Evolutionary conservation across 1,284 basidiomycete species (phyloP).

Genomic region (Stereum hirsutum): DNA sequence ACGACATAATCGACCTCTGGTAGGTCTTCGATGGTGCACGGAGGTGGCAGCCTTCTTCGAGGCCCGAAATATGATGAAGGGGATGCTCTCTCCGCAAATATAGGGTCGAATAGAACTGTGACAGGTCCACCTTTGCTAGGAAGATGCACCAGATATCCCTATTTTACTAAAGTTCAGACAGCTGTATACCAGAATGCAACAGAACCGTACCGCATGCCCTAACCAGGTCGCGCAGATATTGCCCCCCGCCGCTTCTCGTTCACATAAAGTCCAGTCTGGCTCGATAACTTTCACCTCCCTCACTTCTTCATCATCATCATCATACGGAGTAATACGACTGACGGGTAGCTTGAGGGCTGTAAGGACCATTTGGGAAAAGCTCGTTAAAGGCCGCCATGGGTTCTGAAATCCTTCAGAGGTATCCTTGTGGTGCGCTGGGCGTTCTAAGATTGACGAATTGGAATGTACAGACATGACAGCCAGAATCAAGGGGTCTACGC

Average conservation of each 20-base stretch:
- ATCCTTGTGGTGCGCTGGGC: too few species aligned
- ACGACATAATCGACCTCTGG: conserved; percentile 24
- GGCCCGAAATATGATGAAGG: conserved; percentile 19
- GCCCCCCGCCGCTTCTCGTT: background rate
- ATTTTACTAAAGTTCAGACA: background rate
- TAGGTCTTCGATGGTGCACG: conserved; percentile 21
- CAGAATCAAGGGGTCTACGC: too few species aligned
- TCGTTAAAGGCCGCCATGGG: too few species aligned
- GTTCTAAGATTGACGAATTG: too few species aligned
- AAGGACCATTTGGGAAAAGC: too few species aligned
- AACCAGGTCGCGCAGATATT: conserved; percentile 22
- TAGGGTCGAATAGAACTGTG: conserved; percentile 25
- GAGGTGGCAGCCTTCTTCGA: conserved; percentile 19
- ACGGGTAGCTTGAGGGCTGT: too few species aligned
- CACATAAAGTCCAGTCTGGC: background rate
- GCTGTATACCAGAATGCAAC: background rate
- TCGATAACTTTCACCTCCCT: background rate
- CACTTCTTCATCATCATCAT: too few species aligned
- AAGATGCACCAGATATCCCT: conserved; percentile 19
- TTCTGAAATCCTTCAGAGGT: too few species aligned
- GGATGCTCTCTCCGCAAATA: conserved; percentile 23
- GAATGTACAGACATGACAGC: too few species aligned
- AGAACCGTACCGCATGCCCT: conserved; percentile 22
- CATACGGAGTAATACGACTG: too few species aligned
- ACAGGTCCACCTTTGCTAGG: conserved; percentile 13